phyloP scores from a whole-genome alignment of 2,329 filamentous ascomycete genomes.

The Cladophialophora immunda region DNA sequence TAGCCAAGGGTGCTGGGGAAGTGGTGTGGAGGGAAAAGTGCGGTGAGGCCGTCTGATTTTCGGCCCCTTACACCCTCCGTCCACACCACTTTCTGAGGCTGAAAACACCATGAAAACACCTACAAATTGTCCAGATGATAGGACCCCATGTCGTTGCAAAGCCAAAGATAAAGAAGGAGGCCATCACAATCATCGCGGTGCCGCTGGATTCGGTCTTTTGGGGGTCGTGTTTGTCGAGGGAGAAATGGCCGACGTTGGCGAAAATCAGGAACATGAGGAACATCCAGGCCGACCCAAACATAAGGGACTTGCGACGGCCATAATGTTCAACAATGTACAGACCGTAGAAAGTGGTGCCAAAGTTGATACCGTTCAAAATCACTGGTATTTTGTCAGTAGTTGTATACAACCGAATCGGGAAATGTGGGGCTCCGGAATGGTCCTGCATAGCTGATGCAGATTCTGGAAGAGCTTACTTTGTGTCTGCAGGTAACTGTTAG shows the following conservation, averaged over 20 bases:
- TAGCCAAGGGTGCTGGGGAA: not conserved
- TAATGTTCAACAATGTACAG: constrained; percentile 86
- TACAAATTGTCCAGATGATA: constrained; percentile 58
- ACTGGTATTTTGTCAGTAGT: constrained; percentile 66
- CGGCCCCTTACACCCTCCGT: not conserved
- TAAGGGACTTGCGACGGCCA: constrained; percentile 80
- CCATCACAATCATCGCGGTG: constrained; percentile 74
- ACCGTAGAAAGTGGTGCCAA: constrained; percentile 82
- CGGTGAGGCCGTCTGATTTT: not conserved
- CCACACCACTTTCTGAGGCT: not conserved
- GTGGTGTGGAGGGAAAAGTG: not conserved
- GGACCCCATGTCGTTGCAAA: constrained; percentile 88
- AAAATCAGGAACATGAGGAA: constrained; percentile 75
- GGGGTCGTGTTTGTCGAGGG: constrained; percentile 51
- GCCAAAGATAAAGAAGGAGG: constrained; percentile 77
- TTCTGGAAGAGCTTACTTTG: not conserved
- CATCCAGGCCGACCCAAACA: constrained; percentile 83
- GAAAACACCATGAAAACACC: not conserved
- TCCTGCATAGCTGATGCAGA: not conserved
- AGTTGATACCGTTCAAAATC: constrained; percentile 88
- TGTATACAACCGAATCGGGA: not conserved
- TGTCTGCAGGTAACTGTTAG: not conserved
- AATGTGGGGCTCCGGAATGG: not conserved
- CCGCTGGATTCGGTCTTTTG: constrained; percentile 60
- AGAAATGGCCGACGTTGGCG: constrained; percentile 63